phyloP scores from a whole-genome alignment of 306 rosid species.

The Oemleria cerasiformis region DNA sequence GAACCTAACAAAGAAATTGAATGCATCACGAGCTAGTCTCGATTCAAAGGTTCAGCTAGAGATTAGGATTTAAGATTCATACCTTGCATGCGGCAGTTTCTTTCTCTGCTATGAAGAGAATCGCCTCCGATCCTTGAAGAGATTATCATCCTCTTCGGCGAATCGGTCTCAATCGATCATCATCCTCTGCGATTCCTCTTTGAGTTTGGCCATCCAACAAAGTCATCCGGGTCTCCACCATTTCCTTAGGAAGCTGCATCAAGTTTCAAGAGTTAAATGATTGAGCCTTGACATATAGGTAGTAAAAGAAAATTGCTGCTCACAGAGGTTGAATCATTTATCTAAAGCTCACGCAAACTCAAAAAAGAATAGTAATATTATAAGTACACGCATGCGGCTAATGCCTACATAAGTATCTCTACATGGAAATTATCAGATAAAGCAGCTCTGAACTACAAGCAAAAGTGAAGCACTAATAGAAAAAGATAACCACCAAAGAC shows the following conservation, averaged over 20 bases:
- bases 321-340: constrained; percentile 4
- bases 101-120: too few species aligned
- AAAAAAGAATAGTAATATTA: neutral
- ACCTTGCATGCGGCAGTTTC: too few species aligned
- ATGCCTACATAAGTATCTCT: neutral
- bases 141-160: too few species aligned
- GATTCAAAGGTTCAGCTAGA: too few species aligned
- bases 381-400: neutral
- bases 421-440: neutral
- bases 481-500: constrained; percentile 17
- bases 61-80: too few species aligned
- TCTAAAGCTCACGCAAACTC: neutral
- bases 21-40: too few species aligned
- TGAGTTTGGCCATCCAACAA: too few species aligned
- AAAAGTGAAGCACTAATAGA: constrained; percentile 8
- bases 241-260: constrained; percentile 70
- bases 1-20: too few species aligned
- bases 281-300: constrained; percentile 5
- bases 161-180: too few species aligned
- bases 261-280: constrained; percentile 11
- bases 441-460: neutral
- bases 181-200: too few species aligned
- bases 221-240: too few species aligned
- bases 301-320: constrained; percentile 5
- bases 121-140: too few species aligned